Base-by-base conservation (phyloP, 2,329 filamentous ascomycete genomes). In the Fusarium citri region DNA sequence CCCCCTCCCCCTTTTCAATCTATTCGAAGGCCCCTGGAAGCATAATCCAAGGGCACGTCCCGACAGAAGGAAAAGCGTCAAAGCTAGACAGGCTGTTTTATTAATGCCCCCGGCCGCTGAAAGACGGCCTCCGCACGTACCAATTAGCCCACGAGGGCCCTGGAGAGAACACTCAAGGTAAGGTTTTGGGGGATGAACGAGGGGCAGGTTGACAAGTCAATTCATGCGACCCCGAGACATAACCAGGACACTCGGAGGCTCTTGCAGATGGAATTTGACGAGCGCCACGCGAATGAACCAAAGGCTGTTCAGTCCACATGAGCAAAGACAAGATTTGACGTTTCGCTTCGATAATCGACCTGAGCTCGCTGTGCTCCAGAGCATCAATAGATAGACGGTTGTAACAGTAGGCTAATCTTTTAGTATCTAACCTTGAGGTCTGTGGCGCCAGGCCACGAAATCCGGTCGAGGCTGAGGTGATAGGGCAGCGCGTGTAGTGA, bases 221-320 rank as follows among this genome's bases (percentile, higher is more conserved):
- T 75, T 75, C 69, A 75, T 75, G 67, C 71, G 65, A 72, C 69
- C 72, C 67, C 51, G 55, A 66, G 61, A 66, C 63, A 71, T 56
- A 26, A 54, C 31, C 28, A 59, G 40, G 68, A 68, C 62, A 56
- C 47, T 60, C 58, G 55, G 42, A 58, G 46, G 59, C 50, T 53
- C 40, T 53, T 57, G 49, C 40, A 34, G 43, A 45, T 58, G 55
- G 68, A 55, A 55, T 70, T 50, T 67, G 54, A 59, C 43, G 53
- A 69, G 59, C 63, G 67, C 62, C 50, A 64, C 63, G 41, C 41
- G 40, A 71, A 48, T 48, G 51, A 63, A 59, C 53, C 46, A 55
- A 53, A 68, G 20, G 37, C 40, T 45, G 48, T 40, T 47, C 25
- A 56, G 51, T n/a, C 51, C 25, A 37, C 41, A 50, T 55, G 40